These are phyloP conservation scores for Xylaria sp. DNA, from an alignment of 2,329 filamentous ascomycete species.

Conservation along the genomic window DNA sequence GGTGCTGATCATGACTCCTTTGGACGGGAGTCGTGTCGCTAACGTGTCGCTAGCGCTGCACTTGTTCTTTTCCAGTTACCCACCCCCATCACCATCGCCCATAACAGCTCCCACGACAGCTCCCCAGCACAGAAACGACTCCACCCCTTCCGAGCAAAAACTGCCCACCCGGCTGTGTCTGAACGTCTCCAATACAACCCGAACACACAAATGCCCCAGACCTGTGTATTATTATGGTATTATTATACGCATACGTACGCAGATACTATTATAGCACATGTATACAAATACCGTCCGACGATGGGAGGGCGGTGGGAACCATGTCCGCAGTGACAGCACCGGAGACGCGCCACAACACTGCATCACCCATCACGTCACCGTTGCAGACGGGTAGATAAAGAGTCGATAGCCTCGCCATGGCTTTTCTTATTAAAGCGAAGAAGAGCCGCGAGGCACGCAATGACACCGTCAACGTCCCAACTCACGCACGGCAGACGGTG, in stretches of 20 bases:
- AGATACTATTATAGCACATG: no score
- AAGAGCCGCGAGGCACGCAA: slow-evolving; percentile 47
- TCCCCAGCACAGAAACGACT: slow-evolving; percentile 4
- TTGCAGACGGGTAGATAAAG: slow-evolving; percentile 28
- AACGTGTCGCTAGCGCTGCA: slow-evolving; percentile 43
- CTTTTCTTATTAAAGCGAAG: slow-evolving; percentile 47
- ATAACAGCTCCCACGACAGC: slow-evolving; percentile 24
- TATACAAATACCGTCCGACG: background rate
- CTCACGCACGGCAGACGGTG: slow-evolving; percentile 24
- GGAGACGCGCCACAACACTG: slow-evolving; percentile 22
- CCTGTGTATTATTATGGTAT: background rate
- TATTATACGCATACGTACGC: no score
- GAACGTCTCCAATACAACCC: slow-evolving; percentile 10
- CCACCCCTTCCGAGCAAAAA: slow-evolving; percentile 29
- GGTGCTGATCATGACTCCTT: slow-evolving; percentile 37
- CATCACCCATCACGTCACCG: slow-evolving; percentile 17
- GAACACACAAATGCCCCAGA: background rate
- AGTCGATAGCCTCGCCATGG: slow-evolving; percentile 37
- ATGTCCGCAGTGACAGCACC: slow-evolving; percentile 3
- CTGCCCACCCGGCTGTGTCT: slow-evolving; percentile 10
- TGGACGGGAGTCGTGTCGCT: slow-evolving; percentile 37
- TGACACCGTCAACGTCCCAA: slow-evolving; percentile 22
- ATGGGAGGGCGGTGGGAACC: slow-evolving; percentile 2
- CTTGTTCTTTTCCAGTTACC: slow-evolving; percentile 31
- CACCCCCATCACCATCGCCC: slow-evolving; percentile 26